These are phyloP conservation scores for Kalanchoe fedtschenkoi DNA, from an alignment of 164 flowering plant genomes.

Conservation along the genomic window DNA sequence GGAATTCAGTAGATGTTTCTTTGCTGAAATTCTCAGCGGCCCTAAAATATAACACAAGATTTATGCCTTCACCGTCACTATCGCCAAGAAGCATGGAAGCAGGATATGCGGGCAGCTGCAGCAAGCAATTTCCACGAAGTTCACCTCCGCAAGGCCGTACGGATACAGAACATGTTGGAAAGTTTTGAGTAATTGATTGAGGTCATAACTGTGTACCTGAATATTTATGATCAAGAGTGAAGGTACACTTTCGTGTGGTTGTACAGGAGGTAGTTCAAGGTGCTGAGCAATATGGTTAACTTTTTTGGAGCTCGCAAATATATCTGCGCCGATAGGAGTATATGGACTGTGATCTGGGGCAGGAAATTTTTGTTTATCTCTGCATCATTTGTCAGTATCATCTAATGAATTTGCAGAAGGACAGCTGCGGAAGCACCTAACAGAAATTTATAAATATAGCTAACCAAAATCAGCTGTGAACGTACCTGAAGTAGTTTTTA, in stretches of 20 bases:
- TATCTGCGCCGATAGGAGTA: slow-evolving; percentile 78
- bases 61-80: slow-evolving; percentile 87
- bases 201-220: slow-evolving; percentile 37
- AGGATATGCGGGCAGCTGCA: slow-evolving; percentile 84
- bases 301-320: slow-evolving; percentile 68
- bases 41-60: slow-evolving; percentile 77
- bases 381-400: slow-evolving; percentile 29
- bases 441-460: neutral
- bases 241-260: slow-evolving; percentile 51
- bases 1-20: slow-evolving; percentile 47
- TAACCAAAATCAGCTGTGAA: neutral
- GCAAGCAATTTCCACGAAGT: neutral
- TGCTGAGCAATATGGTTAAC: slow-evolving; percentile 87
- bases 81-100: slow-evolving; percentile 82
- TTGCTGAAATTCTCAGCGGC: slow-evolving; percentile 55
- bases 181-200: neutral
- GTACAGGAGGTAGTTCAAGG: slow-evolving; percentile 75
- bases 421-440: neutral
- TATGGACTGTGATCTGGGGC: slow-evolving; percentile 62
- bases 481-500: slow-evolving; percentile 69
- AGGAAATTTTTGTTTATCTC: slow-evolving; percentile 70
- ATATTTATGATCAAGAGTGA: slow-evolving; percentile 84
- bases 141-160: neutral
- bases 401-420: no score
- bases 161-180: neutral